phyloP scores from a whole-genome alignment of 2,329 filamentous ascomycete genomes.

The Phialophora verrucosa region DNA sequence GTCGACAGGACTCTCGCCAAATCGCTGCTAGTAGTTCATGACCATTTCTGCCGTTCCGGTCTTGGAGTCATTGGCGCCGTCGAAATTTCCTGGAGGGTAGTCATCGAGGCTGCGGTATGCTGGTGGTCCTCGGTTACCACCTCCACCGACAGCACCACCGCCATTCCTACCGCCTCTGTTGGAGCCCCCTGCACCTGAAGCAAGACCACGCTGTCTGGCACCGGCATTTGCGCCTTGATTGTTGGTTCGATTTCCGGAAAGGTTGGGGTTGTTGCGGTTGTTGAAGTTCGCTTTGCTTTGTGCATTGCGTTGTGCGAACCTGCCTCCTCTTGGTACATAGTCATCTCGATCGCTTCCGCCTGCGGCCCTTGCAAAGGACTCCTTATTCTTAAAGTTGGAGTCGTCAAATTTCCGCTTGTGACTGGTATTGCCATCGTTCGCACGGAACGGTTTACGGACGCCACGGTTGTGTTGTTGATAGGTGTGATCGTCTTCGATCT shows the following conservation, averaged over 20 bases:
- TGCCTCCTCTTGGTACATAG: conserved; percentile 33
- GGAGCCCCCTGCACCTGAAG: conserved; percentile 17
- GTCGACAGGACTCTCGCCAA: not conserved
- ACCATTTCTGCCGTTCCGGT: conserved; percentile 37
- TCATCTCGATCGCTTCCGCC: conserved; percentile 41
- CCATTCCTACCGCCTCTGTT: conserved; percentile 23
- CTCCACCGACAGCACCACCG: conserved; percentile 42
- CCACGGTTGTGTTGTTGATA: conserved; percentile 15
- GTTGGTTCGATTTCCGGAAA: conserved; percentile 13
- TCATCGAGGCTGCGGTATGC: conserved; percentile 73
- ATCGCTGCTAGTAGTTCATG: conserved; percentile 37
- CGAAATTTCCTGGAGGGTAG: conserved; percentile 43
- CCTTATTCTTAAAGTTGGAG: conserved; percentile 50
- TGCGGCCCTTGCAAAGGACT: conserved; percentile 45
- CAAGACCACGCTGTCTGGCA: conserved; percentile 25
- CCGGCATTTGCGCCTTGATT: conserved; percentile 24
- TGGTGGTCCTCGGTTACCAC: conserved; percentile 51
- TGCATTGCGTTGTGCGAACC: conserved; percentile 31
- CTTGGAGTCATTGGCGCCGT: conserved; percentile 39
- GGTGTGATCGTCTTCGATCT: conserved; percentile 74
- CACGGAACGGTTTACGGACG: conserved; percentile 33
- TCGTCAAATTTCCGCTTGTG: conserved; percentile 61
- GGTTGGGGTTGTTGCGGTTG: conserved; percentile 29
- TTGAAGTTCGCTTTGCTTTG: conserved; percentile 37
- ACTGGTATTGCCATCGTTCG: conserved; percentile 67